These are phyloP conservation scores for Fistulinella staudtii DNA, from an alignment of 1,284 basidiomycete genomes.

Conservation along the genomic window DNA sequence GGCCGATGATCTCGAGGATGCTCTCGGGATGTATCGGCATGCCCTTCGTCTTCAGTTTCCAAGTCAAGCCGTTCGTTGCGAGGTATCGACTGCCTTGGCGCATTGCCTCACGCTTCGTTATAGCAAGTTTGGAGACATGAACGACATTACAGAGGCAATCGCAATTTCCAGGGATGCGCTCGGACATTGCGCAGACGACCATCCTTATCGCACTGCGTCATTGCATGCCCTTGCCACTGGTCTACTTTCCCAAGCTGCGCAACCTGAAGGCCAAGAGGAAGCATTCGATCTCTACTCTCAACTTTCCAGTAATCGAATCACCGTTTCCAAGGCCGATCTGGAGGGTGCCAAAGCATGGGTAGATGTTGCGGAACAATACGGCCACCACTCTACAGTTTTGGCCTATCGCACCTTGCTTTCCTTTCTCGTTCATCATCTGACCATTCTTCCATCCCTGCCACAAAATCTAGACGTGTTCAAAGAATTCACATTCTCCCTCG, in stretches of 20 bases:
- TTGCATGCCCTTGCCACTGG: neutral
- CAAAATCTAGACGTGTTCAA: constrained; percentile 1
- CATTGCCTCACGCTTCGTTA: neutral
- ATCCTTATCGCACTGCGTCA: neutral
- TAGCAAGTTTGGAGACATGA: neutral
- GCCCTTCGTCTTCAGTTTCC: neutral
- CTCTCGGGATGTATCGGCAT: neutral
- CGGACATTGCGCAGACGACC: neutral
- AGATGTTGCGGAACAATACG: neutral
- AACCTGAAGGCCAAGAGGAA: neutral
- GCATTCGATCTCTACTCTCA: neutral
- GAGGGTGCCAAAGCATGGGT: constrained; percentile 1
- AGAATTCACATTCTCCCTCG: constrained; percentile 1
- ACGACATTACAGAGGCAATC: constrained; percentile 2
- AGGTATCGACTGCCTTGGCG: neutral
- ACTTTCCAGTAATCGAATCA: neutral
- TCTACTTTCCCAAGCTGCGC: neutral
- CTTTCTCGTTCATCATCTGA: constrained; percentile 1
- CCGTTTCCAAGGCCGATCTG: neutral
- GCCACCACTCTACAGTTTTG: constrained; percentile 3
- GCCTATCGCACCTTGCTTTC: constrained; percentile 4
- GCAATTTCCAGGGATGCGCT: neutral
- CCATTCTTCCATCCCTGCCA: constrained; percentile 3
- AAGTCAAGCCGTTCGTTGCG: neutral
- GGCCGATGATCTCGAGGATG: constrained; percentile 1